phyloP scores from a whole-genome alignment of 257 asterid species.

The Mitragyna speciosa region DNA sequence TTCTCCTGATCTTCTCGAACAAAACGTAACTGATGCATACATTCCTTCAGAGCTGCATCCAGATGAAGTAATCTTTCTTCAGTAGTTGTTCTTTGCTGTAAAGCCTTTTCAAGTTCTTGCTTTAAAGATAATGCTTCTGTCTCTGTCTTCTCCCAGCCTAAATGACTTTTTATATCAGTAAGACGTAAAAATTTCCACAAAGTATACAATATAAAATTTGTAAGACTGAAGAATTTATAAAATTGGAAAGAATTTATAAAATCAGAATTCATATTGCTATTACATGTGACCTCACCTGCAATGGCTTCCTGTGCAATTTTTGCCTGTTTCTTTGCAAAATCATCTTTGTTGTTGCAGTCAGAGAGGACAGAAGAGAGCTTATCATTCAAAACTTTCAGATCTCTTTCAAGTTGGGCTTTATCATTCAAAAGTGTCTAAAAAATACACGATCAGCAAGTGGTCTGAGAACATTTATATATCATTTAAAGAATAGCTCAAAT shows the following conservation, averaged over 20 bases:
- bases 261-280: not conserved
- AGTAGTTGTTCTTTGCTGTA: slow-evolving; percentile 47
- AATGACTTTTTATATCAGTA: slow-evolving; percentile 11
- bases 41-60: slow-evolving; percentile 80
- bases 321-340: slow-evolving; percentile 62
- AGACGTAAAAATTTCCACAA: not conserved
- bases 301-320: slow-evolving; percentile 86
- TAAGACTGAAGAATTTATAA: not conserved
- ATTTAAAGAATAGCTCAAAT: not conserved
- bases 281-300: slow-evolving; percentile 51
- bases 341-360: slow-evolving; percentile 64
- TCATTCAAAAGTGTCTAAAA: slow-evolving; percentile 48
- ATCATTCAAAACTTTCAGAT: slow-evolving; percentile 45
- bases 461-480: not conserved
- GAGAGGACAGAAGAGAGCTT: slow-evolving; percentile 65
- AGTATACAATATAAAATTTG: not conserved
- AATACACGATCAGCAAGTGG: slow-evolving; percentile 13
- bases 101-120: slow-evolving; percentile 59
- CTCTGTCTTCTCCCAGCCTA: slow-evolving; percentile 89
- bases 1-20: slow-evolving; percentile 71
- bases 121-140: slow-evolving; percentile 56
- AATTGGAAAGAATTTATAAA: not conserved
- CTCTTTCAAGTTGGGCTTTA: slow-evolving; percentile 60
- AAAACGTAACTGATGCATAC: slow-evolving; percentile 69
- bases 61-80: slow-evolving; percentile 60